Base-by-base conservation (phyloP, 192 early-diverging fungal species). In the Podila horticola region DNA sequence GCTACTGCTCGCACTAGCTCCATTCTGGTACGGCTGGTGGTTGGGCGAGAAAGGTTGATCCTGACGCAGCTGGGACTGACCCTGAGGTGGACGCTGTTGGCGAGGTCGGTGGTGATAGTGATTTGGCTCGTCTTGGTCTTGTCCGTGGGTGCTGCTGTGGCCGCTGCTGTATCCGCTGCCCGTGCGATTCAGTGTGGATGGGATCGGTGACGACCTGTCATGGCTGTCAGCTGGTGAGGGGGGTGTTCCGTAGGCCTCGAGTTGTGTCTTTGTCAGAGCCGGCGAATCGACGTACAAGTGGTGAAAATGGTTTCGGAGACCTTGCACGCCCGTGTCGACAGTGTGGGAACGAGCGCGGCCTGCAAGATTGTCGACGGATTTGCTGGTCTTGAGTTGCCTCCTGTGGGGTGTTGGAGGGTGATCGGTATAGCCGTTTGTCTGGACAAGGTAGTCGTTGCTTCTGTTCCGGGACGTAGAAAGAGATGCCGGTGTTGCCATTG, bases 261-360 rank as follows among this genome's bases (percentile, higher is more conserved):
- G 34, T 34, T 79, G 76, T n/a, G 70, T 68, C 55, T 68, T 69
- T 2, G 76, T 79, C 33, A 79, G 31, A 29, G 61, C 67, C 2
- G 76, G 76, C 24, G 76, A 79, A 59, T 67, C 57, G 51, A 72
- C 52, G 49, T 79, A 58, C 3, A 79, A 3, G n/a, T 68, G 57
- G 19, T 72, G 69, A 68, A 79, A 79, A 61, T 72, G 52, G 11
- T 49, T 67, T n/a, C 70, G 20, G 50, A 64, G 50, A 28, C 59
- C 52, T 38, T 79, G 76, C n/a, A 58, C 58, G 1, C 69, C 59
- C 8, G 76, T 60, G 45, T 79, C 76, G 5, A 70, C 70, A 5
- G 76, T 79, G 11, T 79, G 70, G 24, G 76, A 79, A 10, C 76
- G 64, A 50, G 70, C 66, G 19, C 70, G 64, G 20, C 76, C 69